Evolutionary conservation across 2,329 filamentous ascomycete species (phyloP).

Genomic region (Graphiopsis chlorocephala): DNA sequence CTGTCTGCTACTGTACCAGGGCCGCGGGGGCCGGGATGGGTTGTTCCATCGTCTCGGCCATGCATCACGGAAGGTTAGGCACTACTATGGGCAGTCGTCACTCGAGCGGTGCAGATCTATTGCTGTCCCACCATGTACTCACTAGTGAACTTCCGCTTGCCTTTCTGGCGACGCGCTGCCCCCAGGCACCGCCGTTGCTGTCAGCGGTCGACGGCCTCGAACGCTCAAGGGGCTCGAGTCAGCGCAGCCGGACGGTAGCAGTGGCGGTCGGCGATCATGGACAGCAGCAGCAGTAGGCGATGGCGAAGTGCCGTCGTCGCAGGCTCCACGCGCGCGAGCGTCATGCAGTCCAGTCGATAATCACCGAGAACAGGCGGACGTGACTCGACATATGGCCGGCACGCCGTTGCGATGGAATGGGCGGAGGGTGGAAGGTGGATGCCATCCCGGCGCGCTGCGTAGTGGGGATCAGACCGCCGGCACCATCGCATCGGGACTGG

Average conservation of each 20-base stretch:
- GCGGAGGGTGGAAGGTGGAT: slow-evolving; percentile 1
- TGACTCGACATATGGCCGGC: slow-evolving; percentile 3
- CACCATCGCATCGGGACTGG: slow-evolving; percentile 7
- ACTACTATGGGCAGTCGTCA: slow-evolving; percentile 7
- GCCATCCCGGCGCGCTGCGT: neutral
- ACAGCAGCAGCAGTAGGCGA: neutral
- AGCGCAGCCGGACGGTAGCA: neutral
- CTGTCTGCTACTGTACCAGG: slow-evolving; percentile 6
- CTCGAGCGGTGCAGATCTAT: slow-evolving; percentile 5
- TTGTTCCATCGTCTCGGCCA: slow-evolving; percentile 3
- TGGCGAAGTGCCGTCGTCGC: neutral
- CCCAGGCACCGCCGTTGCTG: neutral
- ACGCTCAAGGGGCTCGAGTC: neutral
- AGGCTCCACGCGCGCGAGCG: slow-evolving; percentile 2
- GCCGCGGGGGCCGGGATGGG: slow-evolving; percentile 15
- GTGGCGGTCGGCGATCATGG: neutral
- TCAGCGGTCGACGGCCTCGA: slow-evolving; percentile 1
- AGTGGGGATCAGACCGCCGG: slow-evolving; percentile 7
- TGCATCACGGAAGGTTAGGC: slow-evolving; percentile 5
- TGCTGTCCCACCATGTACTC: neutral
- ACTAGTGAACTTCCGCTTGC: neutral
- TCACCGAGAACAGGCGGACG: slow-evolving; percentile 5
- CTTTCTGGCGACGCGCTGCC: neutral
- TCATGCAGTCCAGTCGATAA: slow-evolving; percentile 6
- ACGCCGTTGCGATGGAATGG: slow-evolving; percentile 8